A percentile compares a stretch with the other conserved stretches of the same genome.
phyloP scores from a whole-genome alignment of 1,284 basidiomycete species.

The Gymnopus androsaceus region DNA sequence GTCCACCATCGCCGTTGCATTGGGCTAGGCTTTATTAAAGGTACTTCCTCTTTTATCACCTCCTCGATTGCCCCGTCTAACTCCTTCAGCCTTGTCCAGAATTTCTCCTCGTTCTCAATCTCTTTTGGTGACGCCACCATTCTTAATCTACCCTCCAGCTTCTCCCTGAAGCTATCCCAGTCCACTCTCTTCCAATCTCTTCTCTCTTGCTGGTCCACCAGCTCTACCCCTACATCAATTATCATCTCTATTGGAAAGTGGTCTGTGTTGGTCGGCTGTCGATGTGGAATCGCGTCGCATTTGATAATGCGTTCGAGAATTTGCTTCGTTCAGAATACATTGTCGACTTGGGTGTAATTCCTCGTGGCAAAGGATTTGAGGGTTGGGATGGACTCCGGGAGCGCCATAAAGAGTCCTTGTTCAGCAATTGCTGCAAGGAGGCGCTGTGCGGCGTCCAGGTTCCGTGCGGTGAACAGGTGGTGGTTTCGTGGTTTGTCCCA shows the following conservation, averaged over 20 bases:
- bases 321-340: background rate
- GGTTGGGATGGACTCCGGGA: no score
- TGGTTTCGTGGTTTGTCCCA: no score
- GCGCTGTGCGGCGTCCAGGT: no score
- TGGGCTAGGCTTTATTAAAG: background rate
- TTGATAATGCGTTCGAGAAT: background rate
- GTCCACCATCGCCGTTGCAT: background rate
- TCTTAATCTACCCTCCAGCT: background rate
- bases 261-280: slow-evolving; percentile 19
- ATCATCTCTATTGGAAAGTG: slow-evolving; percentile 22
- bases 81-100: background rate
- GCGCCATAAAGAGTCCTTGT: no score
- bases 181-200: slow-evolving; percentile 27
- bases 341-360: background rate
- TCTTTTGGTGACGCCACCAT: background rate
- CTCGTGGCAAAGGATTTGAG: no score
- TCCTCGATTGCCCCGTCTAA: background rate
- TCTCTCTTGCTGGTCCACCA: background rate
- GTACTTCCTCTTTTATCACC: background rate
- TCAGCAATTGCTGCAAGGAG: no score
- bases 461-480: no score
- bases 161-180: slow-evolving; percentile 26
- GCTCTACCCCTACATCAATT: slow-evolving; percentile 8
- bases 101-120: background rate
- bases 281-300: slow-evolving; percentile 4